These are phyloP conservation scores for Diplodia seriata DNA, from an alignment of 2,329 filamentous ascomycete species.

Conservation along the genomic window DNA sequence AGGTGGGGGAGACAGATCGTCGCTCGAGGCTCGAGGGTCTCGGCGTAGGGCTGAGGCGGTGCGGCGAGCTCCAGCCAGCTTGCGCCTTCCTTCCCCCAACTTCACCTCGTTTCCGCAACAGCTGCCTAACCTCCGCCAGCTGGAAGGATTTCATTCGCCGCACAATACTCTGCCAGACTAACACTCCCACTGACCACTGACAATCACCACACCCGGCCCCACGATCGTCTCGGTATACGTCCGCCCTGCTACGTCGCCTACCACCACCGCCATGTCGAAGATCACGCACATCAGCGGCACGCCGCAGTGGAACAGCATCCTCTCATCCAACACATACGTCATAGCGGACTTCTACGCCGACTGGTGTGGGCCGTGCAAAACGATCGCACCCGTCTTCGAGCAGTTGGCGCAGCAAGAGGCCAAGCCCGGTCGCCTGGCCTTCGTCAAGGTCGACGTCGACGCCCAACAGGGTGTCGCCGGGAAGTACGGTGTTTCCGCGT, in stretches of 20 bases:
- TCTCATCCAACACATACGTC: conserved; percentile 48
- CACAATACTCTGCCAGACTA: neutral
- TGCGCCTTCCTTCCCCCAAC: conserved; percentile 7
- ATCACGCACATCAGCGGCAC: conserved; percentile 44
- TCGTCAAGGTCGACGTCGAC: conserved; percentile 64
- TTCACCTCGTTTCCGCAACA: conserved; percentile 21
- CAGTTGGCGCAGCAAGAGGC: conserved; percentile 59
- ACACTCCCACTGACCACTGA: neutral
- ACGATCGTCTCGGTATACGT: neutral
- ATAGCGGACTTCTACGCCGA: conserved; percentile 62
- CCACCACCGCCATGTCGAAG: conserved; percentile 36
- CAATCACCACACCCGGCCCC: neutral
- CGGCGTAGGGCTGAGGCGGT: conserved; percentile 17
- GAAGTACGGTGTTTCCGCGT: conserved; percentile 59
- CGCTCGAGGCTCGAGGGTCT: neutral
- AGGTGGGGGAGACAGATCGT: neutral
- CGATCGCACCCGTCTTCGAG: conserved; percentile 60
- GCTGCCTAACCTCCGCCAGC: conserved; percentile 8
- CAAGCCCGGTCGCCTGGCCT: conserved; percentile 55
- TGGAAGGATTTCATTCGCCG: neutral
- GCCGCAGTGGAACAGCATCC: conserved; percentile 46
- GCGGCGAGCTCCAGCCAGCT: conserved; percentile 27
- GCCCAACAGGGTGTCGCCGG: conserved; percentile 57
- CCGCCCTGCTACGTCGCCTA: neutral
- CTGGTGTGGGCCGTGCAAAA: conserved; percentile 65